Evolutionary conservation across 139 green algal species (phyloP), one percentile per base, ranked within the genome.

Genomic region (Picochlorum sp.): DNA sequence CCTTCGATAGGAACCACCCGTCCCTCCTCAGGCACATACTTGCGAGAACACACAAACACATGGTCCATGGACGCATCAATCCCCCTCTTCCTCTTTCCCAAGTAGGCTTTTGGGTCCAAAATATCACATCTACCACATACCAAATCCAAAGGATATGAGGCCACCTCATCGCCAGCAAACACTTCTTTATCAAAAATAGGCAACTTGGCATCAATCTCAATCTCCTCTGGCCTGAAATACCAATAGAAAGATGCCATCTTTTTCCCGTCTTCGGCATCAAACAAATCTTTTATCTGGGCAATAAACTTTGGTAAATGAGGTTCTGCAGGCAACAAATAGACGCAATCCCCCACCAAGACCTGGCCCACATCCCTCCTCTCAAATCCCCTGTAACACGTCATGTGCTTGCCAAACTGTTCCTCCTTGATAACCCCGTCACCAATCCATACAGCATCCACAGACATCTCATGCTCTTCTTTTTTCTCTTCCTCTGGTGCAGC

Each of bases 31-130:
- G 57, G 31, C 2, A 77, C 44, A 63, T 77, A 77, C 10, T 73
- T 73, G 24, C 65, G 31, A 55, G 49, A 55, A 60, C 71, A 77
- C 49, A 73, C 58, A 47, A 65, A 77, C 3, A 50, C 23, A 49
- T 76, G 9, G 30, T 64, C n/a, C n/a, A 54, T 9, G 66, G 55
- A 28, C 8, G 56, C 2, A 54, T 20, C 18, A 37, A 37, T n/a
- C 5, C n/a, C 56, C 23, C 14, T 16, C 59, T 54, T 54, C 16
- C 30, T 57, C 38, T 57, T 57, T 45, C 10, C 28, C 16, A 21
- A 14, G 4, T 20, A n/a, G 14, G 9, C 20, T 31, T 24, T 14
- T 1, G 70, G 70, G 4, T 56, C 55, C 44, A 71, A 30, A 54
- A 76, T 57, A 18, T 20, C 6, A 24, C 70, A 76, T 37, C 38